A percentile compares a stretch with the other conserved stretches of the same genome.
phyloP scores from a whole-genome alignment of 306 rosid genomes.

The Prunus mira region DNA sequence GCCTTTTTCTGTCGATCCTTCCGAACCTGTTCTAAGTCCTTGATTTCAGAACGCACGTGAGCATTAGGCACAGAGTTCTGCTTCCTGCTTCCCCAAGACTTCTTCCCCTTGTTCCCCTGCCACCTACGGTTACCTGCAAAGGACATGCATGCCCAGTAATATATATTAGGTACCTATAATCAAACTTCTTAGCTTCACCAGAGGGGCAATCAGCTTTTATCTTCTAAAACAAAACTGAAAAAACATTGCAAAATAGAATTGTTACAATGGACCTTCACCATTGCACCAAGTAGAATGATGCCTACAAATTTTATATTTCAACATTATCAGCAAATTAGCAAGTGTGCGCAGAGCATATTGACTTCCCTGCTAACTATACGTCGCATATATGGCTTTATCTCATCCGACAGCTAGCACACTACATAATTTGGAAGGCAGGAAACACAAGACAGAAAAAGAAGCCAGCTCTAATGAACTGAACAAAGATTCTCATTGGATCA shows the following conservation, averaged over 20 bases:
- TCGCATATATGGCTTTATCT: background rate
- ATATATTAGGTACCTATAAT: background rate
- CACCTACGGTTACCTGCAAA: constrained; percentile 41
- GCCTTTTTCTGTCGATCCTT: constrained; percentile 84
- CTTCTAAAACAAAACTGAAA: background rate
- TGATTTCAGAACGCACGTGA: constrained; percentile 75
- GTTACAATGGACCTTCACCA: background rate
- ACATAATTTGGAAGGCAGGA: background rate
- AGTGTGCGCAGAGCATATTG: background rate
- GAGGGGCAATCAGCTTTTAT: background rate
- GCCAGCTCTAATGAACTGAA: background rate
- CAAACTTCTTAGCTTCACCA: background rate
- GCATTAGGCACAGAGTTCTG: constrained; percentile 58
- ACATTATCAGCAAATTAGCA: background rate
- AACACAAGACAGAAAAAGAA: background rate
- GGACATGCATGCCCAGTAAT: background rate
- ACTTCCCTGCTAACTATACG: no score
- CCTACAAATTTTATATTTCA: background rate
- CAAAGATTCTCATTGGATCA: background rate
- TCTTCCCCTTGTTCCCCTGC: constrained; percentile 36
- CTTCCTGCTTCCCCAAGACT: constrained; percentile 44
- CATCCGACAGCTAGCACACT: background rate
- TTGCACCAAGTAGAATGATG: background rate
- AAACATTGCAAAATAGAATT: background rate
- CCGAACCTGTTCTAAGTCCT: constrained; percentile 76